Conservation (phyloP, 73 alveolate genomes). For the Paramecium octaurelia region DNA sequence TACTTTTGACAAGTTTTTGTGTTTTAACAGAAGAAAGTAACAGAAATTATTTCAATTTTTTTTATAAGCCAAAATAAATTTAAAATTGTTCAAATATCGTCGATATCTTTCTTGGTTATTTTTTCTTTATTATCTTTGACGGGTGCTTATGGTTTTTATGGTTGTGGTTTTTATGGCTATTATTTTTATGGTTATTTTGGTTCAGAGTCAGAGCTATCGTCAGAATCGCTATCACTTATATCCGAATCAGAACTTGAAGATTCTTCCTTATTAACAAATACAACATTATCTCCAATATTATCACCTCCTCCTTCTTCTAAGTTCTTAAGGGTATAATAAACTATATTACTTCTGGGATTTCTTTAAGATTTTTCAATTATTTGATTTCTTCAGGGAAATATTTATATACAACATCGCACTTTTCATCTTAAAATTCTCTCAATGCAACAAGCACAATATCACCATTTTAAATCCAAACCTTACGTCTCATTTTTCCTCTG, state of each 20-base stretch:
- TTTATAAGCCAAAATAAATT: not conserved
- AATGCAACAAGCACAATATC: constrained; percentile 93
- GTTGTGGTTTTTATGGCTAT: not conserved
- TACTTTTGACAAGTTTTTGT: not conserved
- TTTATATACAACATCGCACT: constrained; percentile 94
- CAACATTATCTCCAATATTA: not conserved
- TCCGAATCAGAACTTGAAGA: constrained; percentile 4
- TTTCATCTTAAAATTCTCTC: constrained; percentile 95
- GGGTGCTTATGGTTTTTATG: not conserved
- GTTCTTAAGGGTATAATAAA: not conserved
- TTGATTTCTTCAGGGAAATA: constrained; percentile 93
- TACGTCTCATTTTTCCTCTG: constrained; percentile 93
- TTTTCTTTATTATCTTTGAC: not conserved
- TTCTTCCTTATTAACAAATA: not conserved
- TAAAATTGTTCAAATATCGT: not conserved
- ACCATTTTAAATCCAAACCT: constrained; percentile 95
- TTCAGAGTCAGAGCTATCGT: not conserved
- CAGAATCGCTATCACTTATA: not conserved
- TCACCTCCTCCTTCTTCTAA: not conserved
- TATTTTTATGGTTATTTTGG: not conserved
- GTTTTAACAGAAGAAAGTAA: not conserved
- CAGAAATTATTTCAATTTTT: not conserved
- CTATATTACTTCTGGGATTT: constrained; percentile 80
- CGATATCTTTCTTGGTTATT: not conserved
- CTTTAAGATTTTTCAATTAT: constrained; percentile 87